Evolutionary conservation across 768 basidiomycete genomes (phyloP), one percentile per base, ranked within the genome.

Genomic region (Leucosporidium creatinivorum): DNA sequence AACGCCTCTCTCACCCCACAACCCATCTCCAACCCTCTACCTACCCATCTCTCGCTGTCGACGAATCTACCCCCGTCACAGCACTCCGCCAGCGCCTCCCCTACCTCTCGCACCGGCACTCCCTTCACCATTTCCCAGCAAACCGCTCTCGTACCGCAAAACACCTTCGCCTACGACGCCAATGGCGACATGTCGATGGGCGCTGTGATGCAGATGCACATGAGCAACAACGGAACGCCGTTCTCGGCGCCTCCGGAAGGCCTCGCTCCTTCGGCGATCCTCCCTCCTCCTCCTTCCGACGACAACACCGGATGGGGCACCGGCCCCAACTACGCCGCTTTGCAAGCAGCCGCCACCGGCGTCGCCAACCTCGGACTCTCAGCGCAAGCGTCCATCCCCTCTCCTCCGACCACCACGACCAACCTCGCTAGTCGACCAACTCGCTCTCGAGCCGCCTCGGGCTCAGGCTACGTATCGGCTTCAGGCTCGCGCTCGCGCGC

Each of bases 401-500:
- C 63, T 13, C 60, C 60, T 12, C 58, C 30, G 52, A 58, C 1
- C 56, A 52, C 18, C 54, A 49, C 19, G 50, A 39, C 28, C 48
- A 30, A 28, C 33, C 61, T 54, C 23, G 30, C 67, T 58, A 12
- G 51, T 66, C 65, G 70, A 19, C 67, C 62, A 15, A 58, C 67
- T 1, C 70, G 70, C 28, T 69, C 67, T 1, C 62, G 70, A 7
- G 70, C 70, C 0, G 67, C 70, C 0, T 72, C 70, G 3, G 65
- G 68, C 23, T 72, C 70, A 9, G 68, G 68, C 4, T 68, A 68
- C 58, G 49, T 62, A 30, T 68, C 67, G 51, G 58, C 58, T 18
- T 69, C 68, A 21, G 70, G 70, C 15, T 72, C 70, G 19, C 58
- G 70, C 1, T 72, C 70, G 1, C 62, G 70, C 33, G 70, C 70